Percentiles rank a stretch among this genome's conserved stretches.
phyloP scores from a whole-genome alignment of 331 rosid species.

The Telfairia occidentalis region DNA sequence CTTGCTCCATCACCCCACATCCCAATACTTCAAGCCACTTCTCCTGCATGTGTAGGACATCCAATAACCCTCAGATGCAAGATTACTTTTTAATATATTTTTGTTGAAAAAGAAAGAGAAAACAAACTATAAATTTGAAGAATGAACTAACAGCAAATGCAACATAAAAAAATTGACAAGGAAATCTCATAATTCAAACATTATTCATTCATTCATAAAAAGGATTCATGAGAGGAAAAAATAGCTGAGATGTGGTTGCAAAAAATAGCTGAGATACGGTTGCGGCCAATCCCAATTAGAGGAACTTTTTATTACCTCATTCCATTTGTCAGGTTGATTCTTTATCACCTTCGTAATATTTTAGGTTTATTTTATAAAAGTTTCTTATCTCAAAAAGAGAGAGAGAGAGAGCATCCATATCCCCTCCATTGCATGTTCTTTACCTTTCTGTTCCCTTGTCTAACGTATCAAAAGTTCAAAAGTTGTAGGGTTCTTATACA shows the following conservation, averaged over 20 bases:
- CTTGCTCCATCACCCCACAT: conserved; percentile 96
- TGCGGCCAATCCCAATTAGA: background rate
- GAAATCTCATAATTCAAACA: background rate
- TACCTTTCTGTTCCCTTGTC: background rate
- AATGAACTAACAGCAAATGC: background rate
- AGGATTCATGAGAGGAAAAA: background rate
- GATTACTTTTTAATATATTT: background rate
- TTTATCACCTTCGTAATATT: background rate
- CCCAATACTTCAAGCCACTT: conserved; percentile 97
- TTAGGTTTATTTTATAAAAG: background rate
- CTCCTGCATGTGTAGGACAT: conserved; percentile 35
- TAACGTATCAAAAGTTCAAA: background rate
- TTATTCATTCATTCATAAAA: background rate
- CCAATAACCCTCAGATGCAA: background rate
- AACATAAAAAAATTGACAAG: background rate
- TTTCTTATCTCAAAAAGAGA: background rate
- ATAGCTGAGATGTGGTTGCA: background rate
- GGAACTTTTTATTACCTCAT: background rate
- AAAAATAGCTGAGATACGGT: background rate
- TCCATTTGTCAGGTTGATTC: background rate
- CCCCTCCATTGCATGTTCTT: background rate
- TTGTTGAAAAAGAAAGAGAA: background rate
- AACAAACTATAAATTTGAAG: background rate
- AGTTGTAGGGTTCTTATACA: background rate
- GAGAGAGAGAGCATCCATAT: background rate